phyloP scores from a whole-genome alignment of 768 basidiomycete species.

The Gelatoporia subvermispora region DNA sequence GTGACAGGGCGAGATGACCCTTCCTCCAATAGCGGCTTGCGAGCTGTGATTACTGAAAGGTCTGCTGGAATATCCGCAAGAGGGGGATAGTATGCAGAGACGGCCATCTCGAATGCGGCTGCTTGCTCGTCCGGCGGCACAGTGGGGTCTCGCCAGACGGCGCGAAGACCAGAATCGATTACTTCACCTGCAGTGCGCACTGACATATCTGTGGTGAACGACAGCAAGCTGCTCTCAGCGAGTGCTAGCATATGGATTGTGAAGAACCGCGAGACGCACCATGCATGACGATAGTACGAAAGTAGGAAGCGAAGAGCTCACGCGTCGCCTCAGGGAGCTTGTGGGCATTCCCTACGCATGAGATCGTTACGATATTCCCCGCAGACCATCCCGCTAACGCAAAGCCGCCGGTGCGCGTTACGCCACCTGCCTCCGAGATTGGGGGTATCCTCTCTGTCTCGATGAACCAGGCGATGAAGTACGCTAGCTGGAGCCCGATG shows the following conservation, averaged over 20 bases:
- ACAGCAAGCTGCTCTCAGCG: too few species aligned
- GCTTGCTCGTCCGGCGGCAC: too few species aligned
- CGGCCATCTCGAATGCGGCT: too few species aligned
- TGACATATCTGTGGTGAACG: too few species aligned
- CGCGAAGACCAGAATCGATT: too few species aligned
- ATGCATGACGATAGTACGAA: slow-evolving; percentile 9
- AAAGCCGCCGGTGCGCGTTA: slow-evolving; percentile 15
- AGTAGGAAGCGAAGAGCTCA: slow-evolving; percentile 1
- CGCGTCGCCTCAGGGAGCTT: slow-evolving; percentile 5
- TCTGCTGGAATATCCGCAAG: too few species aligned
- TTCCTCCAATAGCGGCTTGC: too few species aligned
- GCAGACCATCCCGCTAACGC: slow-evolving; percentile 24
- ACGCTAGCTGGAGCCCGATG: slow-evolving; percentile 9
- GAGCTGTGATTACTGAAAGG: too few species aligned
- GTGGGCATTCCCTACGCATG: slow-evolving; percentile 8
- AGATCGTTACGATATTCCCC: slow-evolving; percentile 2
- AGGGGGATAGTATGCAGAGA: too few species aligned
- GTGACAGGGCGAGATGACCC: too few species aligned
- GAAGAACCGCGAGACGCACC: slow-evolving; percentile 3
- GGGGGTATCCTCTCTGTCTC: slow-evolving; percentile 6
- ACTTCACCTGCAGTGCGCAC: too few species aligned
- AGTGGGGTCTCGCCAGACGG: too few species aligned
- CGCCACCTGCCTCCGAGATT: neutral
- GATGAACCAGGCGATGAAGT: slow-evolving; percentile 14
- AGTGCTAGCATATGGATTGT: neutral